Evolutionary conservation across 371 early-diverging fungal species (phyloP), one percentile per base, ranked within the genome.

Genomic region (Haplosporangium sp.): DNA sequence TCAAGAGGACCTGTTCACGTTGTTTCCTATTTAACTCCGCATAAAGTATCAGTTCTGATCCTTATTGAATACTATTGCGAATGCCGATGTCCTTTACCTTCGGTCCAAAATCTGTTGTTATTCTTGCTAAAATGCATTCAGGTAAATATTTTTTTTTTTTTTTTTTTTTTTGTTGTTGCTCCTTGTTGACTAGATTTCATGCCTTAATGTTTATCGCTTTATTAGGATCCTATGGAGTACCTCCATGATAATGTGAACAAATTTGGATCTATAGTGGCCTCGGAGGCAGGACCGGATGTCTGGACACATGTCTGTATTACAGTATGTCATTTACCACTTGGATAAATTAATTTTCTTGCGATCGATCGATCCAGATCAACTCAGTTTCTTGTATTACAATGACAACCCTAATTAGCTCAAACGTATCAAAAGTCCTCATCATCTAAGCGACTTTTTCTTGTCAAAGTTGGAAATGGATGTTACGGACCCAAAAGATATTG

Each of bases 61-160:
- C 58, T 79, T 4, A 58, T 79, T 20, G 79, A 79, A 35, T 71
- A 67, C 52, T 74, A 59, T 38, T 79, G 79, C 27, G 61, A 57
- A 34, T 37, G 42, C 37, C 72, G 67, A 40, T 66, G 65, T 27
- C 60, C 78, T 6, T 52, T 37, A 7, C 50, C 45, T 2, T 34
- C 44, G 1, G 60, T 52, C 2, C 73, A 72, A 19, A 44, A 59
- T 7, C 58, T 78, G 13, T 20, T 65, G 0, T 63, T 66, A 8
- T 70, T 78, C 44, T 48, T 78, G 19, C n/a, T 78, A 37, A 61
- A 73, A 7, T 70, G 73, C 42, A 78, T 78, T 35, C 73, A 78
- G 74, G 78, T 78, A 58, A 50, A 0, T 27, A 0, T 27, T 27
- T 27, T 27, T 27, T 27, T 27, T 27, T 27, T 27, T 27, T 27